Evolutionary conservation across 805 yeast species (phyloP), one percentile per base, ranked within the genome.

Genomic region (Myxozyma kluyveri): DNA sequence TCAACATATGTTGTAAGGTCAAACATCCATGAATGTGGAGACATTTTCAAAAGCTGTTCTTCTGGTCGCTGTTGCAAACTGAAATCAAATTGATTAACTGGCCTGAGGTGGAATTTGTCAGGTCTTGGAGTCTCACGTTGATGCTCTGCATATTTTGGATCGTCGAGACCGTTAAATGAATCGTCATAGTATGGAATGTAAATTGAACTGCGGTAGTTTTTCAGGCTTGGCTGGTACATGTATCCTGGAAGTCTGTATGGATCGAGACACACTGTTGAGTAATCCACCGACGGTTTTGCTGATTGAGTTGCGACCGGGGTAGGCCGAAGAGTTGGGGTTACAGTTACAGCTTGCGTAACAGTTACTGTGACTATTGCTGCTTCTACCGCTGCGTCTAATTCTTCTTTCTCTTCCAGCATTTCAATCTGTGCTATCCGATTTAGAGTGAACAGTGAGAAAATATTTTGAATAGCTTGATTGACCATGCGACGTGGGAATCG

Each of bases 211-310:
- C 24, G 27, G 32, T 31, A 26, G 10, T 38, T 22, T 12, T 42
- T 19, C n/a, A n/a, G n/a, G n/a, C n/a, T n/a, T 22, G 36, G 19
- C 18, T 42, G 23, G 42, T 37, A 22, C 19, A 54, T 47, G 19
- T 40, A 52, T 2, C 59, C 59, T 19, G 59, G 59, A 24, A 31
- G 21, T 24, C 52, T 59, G 48, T 51, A 54, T 12, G 59, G 58
- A 36, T 54, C 59, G n/a, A 23, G 39, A 42, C 58, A 54, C 9
- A 31, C 36, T 14, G 12, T 9, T 9, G 33, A 29, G 33, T 29
- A 29, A 14, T 29, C 33, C 9, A 29, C 14, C 14, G 33, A 14
- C 33, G 33, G 33, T n/a, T n/a, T n/a, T n/a, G n/a, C n/a, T n/a
- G n/a, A n/a, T n/a, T n/a, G n/a, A n/a, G n/a, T n/a, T n/a, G n/a